Conservation (phyloP, 2,329 filamentous ascomycete species). For the Dactylellina haptotyla region DNA sequence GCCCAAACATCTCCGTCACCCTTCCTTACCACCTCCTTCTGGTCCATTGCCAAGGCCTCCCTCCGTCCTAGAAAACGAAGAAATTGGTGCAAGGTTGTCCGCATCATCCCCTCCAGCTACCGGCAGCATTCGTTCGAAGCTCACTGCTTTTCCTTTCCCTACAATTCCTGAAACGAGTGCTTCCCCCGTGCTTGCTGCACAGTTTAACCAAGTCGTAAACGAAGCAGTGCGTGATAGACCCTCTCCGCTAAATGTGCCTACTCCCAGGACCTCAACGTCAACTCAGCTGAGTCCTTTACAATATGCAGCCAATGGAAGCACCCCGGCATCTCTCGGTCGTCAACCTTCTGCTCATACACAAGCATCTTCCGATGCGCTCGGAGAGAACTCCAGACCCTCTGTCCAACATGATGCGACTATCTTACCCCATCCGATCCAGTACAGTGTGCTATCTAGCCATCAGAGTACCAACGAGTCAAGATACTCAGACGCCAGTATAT, state of each 20-base stretch:
- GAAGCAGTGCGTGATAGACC: not conserved
- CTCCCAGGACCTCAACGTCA: not conserved
- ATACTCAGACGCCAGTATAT: constrained; percentile 23
- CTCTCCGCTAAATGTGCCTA: not conserved
- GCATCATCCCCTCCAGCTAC: constrained; percentile 15
- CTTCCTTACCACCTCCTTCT: constrained; percentile 36
- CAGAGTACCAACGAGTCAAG: not conserved
- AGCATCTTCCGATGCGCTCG: constrained; percentile 48
- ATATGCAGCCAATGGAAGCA: not conserved
- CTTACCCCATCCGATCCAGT: not conserved
- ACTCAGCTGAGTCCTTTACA: constrained; percentile 10
- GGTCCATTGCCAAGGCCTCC: constrained; percentile 39
- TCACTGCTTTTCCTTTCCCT: constrained; percentile 36
- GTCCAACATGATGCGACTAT: not conserved
- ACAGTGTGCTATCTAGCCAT: not conserved
- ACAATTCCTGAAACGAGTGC: constrained; percentile 13
- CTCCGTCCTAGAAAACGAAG: constrained; percentile 33
- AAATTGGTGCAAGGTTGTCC: constrained; percentile 35
- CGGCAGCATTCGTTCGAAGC: constrained; percentile 16
- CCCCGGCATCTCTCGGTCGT: not conserved
- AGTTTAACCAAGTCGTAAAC: not conserved
- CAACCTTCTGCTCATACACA: constrained; percentile 35
- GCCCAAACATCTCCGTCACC: constrained; percentile 38
- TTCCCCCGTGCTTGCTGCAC: not conserved
- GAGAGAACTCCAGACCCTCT: constrained; percentile 9